Percentiles rank a stretch among this genome's conserved stretches.
Evolutionary conservation across 495 filamentous ascomycete species (phyloP).

Genomic region (Cercophora samala): DNA sequence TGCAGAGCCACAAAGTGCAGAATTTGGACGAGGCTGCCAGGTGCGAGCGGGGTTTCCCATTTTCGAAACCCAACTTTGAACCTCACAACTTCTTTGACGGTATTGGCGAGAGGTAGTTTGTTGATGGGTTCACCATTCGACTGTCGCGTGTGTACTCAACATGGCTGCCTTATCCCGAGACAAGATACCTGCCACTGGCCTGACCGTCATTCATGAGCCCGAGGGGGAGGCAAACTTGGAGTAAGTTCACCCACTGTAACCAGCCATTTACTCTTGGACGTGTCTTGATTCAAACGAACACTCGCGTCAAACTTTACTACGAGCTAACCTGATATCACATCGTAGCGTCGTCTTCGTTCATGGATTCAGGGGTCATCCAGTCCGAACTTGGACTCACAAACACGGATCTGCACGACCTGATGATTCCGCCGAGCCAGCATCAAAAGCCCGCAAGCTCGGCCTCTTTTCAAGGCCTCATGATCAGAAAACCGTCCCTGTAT

Average conservation of each 20-base stretch:
- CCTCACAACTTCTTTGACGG: not conserved
- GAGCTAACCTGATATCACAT: no score
- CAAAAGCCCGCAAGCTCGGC: constrained; percentile 13
- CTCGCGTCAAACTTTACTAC: no score
- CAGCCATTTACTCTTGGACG: no score
- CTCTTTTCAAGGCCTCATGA: constrained; percentile 1
- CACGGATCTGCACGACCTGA: constrained; percentile 7
- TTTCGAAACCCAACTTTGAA: not conserved
- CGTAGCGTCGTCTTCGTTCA: constrained; percentile 37
- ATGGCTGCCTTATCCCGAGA: not conserved
- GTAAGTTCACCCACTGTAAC: no score
- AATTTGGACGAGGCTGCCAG: not conserved
- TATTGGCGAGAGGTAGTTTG: not conserved
- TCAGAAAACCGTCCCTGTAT: constrained; percentile 3
- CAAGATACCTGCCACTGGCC: constrained; percentile 9
- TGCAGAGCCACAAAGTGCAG: not conserved
- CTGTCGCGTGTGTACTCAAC: not conserved
- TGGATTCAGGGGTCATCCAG: constrained; percentile 38
- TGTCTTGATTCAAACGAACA: no score
- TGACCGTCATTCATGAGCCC: constrained; percentile 21
- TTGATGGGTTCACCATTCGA: no score
- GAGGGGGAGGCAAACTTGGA: constrained; percentile 16
- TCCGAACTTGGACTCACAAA: constrained; percentile 33
- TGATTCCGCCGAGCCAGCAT: constrained; percentile 11
- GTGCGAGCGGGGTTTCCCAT: not conserved